phyloP scores from a whole-genome alignment of 2,329 filamentous ascomycete species.

The Talaromyces verruculosus region DNA sequence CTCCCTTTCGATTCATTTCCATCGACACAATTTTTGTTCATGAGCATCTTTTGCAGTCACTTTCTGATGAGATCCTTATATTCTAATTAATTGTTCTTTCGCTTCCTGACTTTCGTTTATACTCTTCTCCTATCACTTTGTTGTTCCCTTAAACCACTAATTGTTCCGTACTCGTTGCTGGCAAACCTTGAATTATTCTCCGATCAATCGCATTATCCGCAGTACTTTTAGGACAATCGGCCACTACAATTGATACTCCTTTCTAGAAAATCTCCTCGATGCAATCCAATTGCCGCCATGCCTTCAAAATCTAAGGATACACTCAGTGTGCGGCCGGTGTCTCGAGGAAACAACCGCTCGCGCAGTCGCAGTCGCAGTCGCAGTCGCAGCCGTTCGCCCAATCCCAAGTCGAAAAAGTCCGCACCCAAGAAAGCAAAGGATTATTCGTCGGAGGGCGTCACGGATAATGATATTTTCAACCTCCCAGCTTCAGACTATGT shows the following conservation, averaged over 20 bases:
- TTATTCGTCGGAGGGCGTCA: slow-evolving; percentile 57
- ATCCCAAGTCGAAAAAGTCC: slow-evolving; percentile 40
- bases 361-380: slow-evolving; percentile 35
- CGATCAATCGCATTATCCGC: slow-evolving; percentile 8
- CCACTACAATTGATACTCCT: not conserved
- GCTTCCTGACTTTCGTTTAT: slow-evolving; percentile 17
- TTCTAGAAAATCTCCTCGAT: slow-evolving; percentile 1
- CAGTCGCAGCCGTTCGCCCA: slow-evolving; percentile 32
- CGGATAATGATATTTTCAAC: slow-evolving; percentile 88
- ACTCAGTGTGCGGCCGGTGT: slow-evolving; percentile 38
- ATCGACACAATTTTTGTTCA: slow-evolving; percentile 21
- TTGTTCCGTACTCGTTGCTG: slow-evolving; percentile 9
- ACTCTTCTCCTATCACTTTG: not conserved
- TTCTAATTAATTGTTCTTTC: slow-evolving; percentile 9
- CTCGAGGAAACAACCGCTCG: slow-evolving; percentile 36
- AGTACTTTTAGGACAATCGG: not conserved
- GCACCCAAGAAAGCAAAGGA: slow-evolving; percentile 34
- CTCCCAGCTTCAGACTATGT: slow-evolving; percentile 83
- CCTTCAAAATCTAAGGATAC: slow-evolving; percentile 31
- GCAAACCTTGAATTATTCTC: slow-evolving; percentile 2
- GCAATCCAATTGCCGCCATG: slow-evolving; percentile 27
- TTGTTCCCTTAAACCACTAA: slow-evolving; percentile 8
- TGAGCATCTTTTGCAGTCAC: slow-evolving; percentile 26
- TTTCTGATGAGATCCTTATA: slow-evolving; percentile 6
- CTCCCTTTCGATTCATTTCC: slow-evolving; percentile 24